Percentiles rank a stretch among this genome's conserved stretches.
phyloP scores from a whole-genome alignment of 2,329 filamentous ascomycete species.

The Hypoxylon sp. region DNA sequence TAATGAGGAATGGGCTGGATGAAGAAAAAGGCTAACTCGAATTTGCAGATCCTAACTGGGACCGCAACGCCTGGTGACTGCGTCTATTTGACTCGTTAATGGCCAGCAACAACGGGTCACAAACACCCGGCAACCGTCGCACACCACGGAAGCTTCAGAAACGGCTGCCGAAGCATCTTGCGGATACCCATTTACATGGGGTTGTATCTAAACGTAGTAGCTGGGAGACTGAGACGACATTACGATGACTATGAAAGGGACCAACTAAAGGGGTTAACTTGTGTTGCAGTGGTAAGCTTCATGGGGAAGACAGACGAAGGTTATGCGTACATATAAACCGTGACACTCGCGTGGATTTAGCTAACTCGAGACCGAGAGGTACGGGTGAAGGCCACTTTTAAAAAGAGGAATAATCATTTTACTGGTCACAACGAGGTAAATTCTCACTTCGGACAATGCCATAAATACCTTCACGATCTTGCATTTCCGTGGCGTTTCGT shows the following conservation, averaged over 20 bases:
- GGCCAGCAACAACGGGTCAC: constrained; percentile 44
- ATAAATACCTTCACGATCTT: constrained; percentile 2
- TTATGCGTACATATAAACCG: constrained; percentile 13
- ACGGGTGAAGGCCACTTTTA: neutral
- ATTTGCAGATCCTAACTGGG: constrained; percentile 83
- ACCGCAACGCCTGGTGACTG: constrained; percentile 87
- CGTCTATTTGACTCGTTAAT: constrained; percentile 55
- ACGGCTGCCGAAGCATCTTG: constrained; percentile 54
- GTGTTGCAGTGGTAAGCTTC: constrained; percentile 15
- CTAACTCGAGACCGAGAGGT: constrained; percentile 12
- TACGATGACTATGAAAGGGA: constrained; percentile 36
- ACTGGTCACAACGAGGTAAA: neutral
- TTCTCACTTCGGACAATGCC: constrained; percentile 7
- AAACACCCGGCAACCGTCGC: constrained; percentile 41
- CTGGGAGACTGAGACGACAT: constrained; percentile 46
- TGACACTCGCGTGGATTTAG: constrained; percentile 10
- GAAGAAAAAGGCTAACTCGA: constrained; percentile 3
- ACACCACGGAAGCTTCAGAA: constrained; percentile 63
- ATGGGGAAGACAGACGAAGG: constrained; percentile 7
- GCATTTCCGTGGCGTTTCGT: constrained; percentile 9
- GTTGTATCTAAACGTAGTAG: constrained; percentile 41
- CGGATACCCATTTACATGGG: constrained; percentile 39
- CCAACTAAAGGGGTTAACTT: neutral
- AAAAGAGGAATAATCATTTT: constrained; percentile 2
- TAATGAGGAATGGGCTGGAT: neutral